Evolutionary conservation across 2,329 filamentous ascomycete genomes (phyloP).

Genomic region (Neofusicoccum sp.): DNA sequence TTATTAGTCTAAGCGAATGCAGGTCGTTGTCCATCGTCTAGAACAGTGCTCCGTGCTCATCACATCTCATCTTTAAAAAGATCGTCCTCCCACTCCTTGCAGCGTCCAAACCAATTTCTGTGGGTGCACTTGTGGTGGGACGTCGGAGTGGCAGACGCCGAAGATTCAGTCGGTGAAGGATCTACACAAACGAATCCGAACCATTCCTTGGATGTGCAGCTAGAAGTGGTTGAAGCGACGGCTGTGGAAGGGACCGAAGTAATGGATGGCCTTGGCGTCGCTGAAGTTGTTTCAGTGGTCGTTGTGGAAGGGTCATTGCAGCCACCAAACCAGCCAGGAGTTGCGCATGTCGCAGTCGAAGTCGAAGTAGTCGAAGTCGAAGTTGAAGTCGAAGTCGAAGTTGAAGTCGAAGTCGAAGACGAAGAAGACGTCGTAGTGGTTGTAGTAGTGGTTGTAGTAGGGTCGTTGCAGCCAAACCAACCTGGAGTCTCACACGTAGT

Average conservation of each 20-base stretch:
- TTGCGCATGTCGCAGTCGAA: constrained; percentile 36
- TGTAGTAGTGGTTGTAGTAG: constrained; percentile 42
- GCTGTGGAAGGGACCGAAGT: background rate
- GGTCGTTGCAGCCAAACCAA: constrained; percentile 68
- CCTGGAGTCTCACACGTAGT: constrained; percentile 57
- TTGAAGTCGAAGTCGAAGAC: constrained; percentile 25
- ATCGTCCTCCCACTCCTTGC: constrained; percentile 18
- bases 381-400: constrained; percentile 33
- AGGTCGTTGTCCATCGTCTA: background rate
- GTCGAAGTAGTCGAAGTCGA: constrained; percentile 25
- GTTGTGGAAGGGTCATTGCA: constrained; percentile 54
- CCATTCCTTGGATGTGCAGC: constrained; percentile 26
- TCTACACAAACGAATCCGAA: constrained; percentile 24
- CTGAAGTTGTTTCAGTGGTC: constrained; percentile 38
- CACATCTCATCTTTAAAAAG: constrained; percentile 11
- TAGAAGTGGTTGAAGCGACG: constrained; percentile 26
- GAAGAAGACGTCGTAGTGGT: constrained; percentile 37
- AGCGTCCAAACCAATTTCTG: constrained; percentile 4
- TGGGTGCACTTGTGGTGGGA: constrained; percentile 10
- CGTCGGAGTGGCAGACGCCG: background rate
- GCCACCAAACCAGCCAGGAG: constrained; percentile 52
- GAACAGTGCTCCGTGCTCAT: background rate
- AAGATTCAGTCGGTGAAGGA: constrained; percentile 17
- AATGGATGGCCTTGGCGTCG: constrained; percentile 36
- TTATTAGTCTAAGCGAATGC: constrained; percentile 5